A percentile compares a stretch with the other conserved stretches of the same genome.
Evolutionary conservation across 352 stramenopile genomes (phyloP).

Genomic region (Pythium brassicae): DNA sequence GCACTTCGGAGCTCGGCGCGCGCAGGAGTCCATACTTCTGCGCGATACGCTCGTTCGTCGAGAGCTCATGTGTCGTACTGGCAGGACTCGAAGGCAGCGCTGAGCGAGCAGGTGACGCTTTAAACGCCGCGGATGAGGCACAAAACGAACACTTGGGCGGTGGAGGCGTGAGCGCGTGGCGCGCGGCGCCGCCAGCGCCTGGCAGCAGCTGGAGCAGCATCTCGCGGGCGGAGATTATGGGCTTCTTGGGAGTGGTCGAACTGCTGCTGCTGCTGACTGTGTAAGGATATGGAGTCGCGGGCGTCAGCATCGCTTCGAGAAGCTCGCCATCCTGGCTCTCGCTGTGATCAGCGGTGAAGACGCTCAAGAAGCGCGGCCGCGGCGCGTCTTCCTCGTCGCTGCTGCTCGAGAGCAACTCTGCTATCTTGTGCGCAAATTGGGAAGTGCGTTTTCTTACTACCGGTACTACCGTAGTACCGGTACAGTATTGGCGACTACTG

Average conservation of each 20-base stretch:
- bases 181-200: not conserved
- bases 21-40: slow-evolving; percentile 54
- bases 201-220: slow-evolving; percentile 54
- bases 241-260: slow-evolving; percentile 21
- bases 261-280: not conserved
- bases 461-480: too few relatives aligned
- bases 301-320: slow-evolving; percentile 7
- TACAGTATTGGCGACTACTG: too few relatives aligned
- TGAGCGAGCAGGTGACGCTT: not conserved
- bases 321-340: slow-evolving; percentile 4
- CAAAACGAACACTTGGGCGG: not conserved
- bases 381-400: slow-evolving; percentile 33
- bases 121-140: too few relatives aligned
- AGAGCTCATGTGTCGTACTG: slow-evolving; percentile 11
- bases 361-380: not conserved
- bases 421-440: slow-evolving; percentile 16
- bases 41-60: slow-evolving; percentile 47
- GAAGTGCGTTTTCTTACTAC: too few relatives aligned
- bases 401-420: slow-evolving; percentile 67
- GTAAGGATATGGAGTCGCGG: not conserved
- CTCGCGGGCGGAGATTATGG: slow-evolving; percentile 54
- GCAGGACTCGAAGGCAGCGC: not conserved
- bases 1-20: slow-evolving; percentile 1
- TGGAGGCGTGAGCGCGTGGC: not conserved
- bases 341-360: slow-evolving; percentile 4